phyloP scores from a whole-genome alignment of 176 grass and related monocot species.

The Triticum monococcum region DNA sequence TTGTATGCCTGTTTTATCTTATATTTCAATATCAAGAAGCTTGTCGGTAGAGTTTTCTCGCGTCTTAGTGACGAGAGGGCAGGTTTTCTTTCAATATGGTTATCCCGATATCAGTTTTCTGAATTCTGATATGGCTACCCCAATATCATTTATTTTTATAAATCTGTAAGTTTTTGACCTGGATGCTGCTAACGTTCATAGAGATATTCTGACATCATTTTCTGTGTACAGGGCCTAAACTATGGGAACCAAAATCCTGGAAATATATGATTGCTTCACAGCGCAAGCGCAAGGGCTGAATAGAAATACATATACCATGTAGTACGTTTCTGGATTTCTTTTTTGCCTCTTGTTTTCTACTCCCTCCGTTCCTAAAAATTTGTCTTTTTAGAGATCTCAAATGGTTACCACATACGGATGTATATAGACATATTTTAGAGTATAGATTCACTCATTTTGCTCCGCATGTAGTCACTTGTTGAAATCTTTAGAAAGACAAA shows the following conservation, averaged over 20 bases:
- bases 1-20: neutral
- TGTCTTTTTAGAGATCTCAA: no score
- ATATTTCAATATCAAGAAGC: neutral
- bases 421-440: no score
- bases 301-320: neutral
- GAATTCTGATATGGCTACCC: neutral
- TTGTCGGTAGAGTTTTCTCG: neutral
- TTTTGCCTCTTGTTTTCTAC: no score
- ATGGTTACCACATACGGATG: no score
- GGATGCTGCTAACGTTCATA: neutral
- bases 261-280: slow-evolving; percentile 18
- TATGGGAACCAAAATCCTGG: slow-evolving; percentile 14
- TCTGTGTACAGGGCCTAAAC: neutral
- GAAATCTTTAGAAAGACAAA: no score
- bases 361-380: no score
- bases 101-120: neutral
- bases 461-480: no score
- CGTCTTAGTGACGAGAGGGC: neutral
- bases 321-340: neutral
- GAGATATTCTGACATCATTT: neutral
- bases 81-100: neutral
- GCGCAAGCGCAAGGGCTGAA: no score
- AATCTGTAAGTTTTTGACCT: neutral
- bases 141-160: neutral
- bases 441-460: no score